Evolutionary conservation across 1,284 basidiomycete species (phyloP).

Genomic region (Rhodotorula sp.): DNA sequence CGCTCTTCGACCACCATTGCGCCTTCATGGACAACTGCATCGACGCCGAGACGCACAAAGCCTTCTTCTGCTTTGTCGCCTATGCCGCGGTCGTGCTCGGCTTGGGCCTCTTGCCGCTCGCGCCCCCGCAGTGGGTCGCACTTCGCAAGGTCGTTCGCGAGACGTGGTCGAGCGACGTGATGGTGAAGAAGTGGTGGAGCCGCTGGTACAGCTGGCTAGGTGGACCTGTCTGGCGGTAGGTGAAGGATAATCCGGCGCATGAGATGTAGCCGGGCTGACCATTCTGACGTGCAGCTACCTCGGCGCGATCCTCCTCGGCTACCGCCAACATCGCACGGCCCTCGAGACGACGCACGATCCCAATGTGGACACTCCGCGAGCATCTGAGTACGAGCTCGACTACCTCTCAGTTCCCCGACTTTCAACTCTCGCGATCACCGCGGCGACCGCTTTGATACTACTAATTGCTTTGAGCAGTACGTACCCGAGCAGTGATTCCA

Average conservation of each 20-base stretch:
- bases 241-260: too few relatives aligned
- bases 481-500: neutral
- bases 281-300: conserved; percentile 11
- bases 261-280: too few relatives aligned
- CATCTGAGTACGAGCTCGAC: conserved; percentile 1
- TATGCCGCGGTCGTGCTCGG: conserved; percentile 23
- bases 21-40: conserved; percentile 35
- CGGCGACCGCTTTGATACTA: conserved; percentile 12
- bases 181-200: conserved; percentile 25
- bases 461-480: conserved; percentile 28
- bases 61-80: conserved; percentile 30
- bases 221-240: conserved; percentile 30
- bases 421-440: conserved; percentile 18
- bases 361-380: neutral
- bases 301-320: conserved; percentile 20
- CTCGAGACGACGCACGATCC: neutral
- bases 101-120: conserved; percentile 26
- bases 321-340: conserved; percentile 5
- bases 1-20: conserved; percentile 35
- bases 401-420: conserved; percentile 15
- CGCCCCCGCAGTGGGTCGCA: conserved; percentile 11
- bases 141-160: conserved; percentile 4
- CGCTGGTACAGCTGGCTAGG: conserved; percentile 30
- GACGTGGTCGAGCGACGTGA: conserved; percentile 16
- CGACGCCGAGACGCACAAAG: conserved; percentile 19